Conservation (phyloP, 2,329 filamentous ascomycete species). For the Westerdykella sp. region DNA sequence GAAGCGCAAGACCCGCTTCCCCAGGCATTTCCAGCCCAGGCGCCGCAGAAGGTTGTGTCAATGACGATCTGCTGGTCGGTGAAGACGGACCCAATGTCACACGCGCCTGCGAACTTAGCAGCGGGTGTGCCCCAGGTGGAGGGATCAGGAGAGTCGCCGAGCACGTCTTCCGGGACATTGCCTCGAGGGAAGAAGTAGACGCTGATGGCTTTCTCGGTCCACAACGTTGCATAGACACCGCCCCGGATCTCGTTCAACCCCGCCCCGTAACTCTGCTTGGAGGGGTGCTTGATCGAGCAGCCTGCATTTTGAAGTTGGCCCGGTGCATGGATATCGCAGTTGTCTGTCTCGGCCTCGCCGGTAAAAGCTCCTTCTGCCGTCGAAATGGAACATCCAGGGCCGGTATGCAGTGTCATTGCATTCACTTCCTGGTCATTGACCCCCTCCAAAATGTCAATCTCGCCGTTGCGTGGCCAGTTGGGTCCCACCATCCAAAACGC, state of each 20-base stretch:
- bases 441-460: slow-evolving; percentile 47
- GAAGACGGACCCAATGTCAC: slow-evolving; percentile 67
- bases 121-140: slow-evolving; percentile 61
- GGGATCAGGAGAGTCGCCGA: slow-evolving; percentile 56
- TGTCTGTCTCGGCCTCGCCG: slow-evolving; percentile 43
- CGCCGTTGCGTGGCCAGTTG: slow-evolving; percentile 36
- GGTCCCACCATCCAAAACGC: slow-evolving; percentile 38
- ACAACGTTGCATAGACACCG: slow-evolving; percentile 48
- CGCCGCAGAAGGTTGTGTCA: slow-evolving; percentile 79
- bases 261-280: slow-evolving; percentile 44
- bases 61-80: slow-evolving; percentile 68
- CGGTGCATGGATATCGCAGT: slow-evolving; percentile 45
- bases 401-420: slow-evolving; percentile 45
- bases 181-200: slow-evolving; percentile 78
- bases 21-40: slow-evolving; percentile 76
- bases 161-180: slow-evolving; percentile 59
- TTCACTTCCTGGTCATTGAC: slow-evolving; percentile 41
- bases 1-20: slow-evolving; percentile 52
- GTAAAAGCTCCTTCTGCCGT: slow-evolving; percentile 39
- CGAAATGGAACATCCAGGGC: slow-evolving; percentile 39
- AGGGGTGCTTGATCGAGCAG: slow-evolving; percentile 39
- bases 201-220: slow-evolving; percentile 64
- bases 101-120: slow-evolving; percentile 63
- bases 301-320: slow-evolving; percentile 37
- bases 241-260: slow-evolving; percentile 47